Percentiles rank a stretch among this genome's conserved stretches.
Conservation (phyloP, 768 basidiomycete genomes). For the Hericium rajendrae region DNA sequence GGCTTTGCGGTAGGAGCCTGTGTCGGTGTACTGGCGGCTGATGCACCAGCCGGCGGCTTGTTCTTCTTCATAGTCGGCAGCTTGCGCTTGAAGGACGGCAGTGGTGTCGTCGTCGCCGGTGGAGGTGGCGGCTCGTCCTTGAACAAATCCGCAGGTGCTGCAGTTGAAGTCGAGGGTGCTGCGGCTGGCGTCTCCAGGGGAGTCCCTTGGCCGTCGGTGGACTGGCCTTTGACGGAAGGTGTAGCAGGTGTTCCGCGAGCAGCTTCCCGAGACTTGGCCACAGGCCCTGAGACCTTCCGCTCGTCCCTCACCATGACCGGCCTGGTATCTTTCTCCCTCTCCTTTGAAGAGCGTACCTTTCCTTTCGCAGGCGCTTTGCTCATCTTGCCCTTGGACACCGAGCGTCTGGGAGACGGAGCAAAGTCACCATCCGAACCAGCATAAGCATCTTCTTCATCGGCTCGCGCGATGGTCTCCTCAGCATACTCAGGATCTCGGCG, state of each 20-base stretch:
- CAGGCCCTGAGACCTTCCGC: background rate
- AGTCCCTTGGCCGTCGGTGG: background rate
- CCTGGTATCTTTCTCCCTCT: constrained; percentile 3
- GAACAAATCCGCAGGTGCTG: background rate
- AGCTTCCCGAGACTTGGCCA: background rate
- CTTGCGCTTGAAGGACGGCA: constrained; percentile 14
- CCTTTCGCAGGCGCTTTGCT: background rate
- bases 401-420: background rate
- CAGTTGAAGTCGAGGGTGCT: background rate
- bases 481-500: background rate
- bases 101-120: background rate
- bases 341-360: background rate
- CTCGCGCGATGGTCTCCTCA: background rate
- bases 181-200: background rate
- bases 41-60: constrained; percentile 5
- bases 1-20: constrained; percentile 1
- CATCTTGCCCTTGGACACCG: constrained; percentile 1
- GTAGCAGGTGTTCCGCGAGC: background rate
- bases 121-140: constrained; percentile 8
- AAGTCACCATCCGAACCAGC: background rate
- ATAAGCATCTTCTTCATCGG: background rate
- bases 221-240: background rate
- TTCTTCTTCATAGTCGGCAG: constrained; percentile 14
- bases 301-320: constrained; percentile 11
- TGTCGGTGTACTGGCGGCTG: background rate